These are phyloP conservation scores for Colletotrichum cuscutae DNA, from an alignment of 2,329 filamentous ascomycete species.

Conservation along the genomic window DNA sequence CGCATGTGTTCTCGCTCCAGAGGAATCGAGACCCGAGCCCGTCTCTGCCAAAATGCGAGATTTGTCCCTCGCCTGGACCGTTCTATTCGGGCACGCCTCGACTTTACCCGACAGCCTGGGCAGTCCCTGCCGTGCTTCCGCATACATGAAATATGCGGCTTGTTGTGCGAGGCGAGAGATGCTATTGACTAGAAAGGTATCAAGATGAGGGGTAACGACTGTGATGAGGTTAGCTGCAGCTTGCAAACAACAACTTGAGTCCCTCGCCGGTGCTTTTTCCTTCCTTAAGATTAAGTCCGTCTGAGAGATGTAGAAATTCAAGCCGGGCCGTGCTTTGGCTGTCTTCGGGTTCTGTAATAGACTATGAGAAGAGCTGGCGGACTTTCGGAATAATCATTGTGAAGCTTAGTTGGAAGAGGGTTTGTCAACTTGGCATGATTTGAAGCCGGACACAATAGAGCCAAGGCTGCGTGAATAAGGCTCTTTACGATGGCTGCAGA, in stretches of 20 bases:
- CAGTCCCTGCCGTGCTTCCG: not conserved
- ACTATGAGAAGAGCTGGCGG: not conserved
- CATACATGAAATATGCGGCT: not conserved
- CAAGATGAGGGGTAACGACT: not conserved
- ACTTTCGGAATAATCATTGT: not conserved
- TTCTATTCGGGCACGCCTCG: not conserved
- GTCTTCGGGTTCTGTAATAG: not conserved
- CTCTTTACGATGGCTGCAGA: not conserved
- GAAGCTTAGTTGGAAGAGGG: not conserved
- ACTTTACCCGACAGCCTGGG: not conserved
- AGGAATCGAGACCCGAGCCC: too few relatives aligned
- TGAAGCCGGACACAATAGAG: not conserved
- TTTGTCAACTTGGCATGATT: not conserved
- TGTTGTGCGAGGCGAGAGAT: not conserved
- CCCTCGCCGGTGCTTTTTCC: not conserved
- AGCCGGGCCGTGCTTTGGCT: not conserved
- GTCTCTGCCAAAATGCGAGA: not conserved
- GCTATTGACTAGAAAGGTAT: not conserved
- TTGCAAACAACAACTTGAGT: not conserved
- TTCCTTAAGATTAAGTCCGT: not conserved
- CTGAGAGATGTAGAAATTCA: not conserved
- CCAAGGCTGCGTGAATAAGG: not conserved
- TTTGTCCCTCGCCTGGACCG: not conserved
- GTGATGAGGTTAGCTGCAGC: not conserved
- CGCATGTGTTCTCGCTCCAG: not conserved